Evolutionary conservation across 768 basidiomycete species (phyloP).

Genomic region (Peribolospora kevripleyi): DNA sequence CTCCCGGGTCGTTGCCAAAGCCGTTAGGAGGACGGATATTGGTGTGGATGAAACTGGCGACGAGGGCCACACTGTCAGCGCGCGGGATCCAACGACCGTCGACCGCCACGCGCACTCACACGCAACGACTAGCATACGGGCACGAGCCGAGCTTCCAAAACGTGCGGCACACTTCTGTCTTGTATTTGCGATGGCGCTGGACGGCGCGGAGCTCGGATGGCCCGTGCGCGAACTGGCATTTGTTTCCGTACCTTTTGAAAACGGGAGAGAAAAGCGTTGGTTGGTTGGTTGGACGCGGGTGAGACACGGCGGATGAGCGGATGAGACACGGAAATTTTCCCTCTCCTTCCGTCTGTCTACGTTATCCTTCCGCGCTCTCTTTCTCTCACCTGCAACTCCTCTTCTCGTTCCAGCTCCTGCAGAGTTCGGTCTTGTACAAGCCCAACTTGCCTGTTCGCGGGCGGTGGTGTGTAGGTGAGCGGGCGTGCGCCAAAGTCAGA

Average conservation of each 20-base stretch:
- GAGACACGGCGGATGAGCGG: neutral
- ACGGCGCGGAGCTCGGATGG: conserved; percentile 66
- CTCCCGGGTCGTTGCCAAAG: no score
- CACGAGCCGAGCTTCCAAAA: conserved; percentile 88
- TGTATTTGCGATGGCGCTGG: conserved; percentile 80
- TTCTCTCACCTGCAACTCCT: conserved; percentile 32
- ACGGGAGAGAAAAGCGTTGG: neutral
- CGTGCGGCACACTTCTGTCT: conserved; percentile 81
- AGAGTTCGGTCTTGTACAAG: conserved; percentile 6
- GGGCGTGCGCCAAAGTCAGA: neutral
- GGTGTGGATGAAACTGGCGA: no score
- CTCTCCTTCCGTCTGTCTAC: no score
- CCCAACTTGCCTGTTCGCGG: no score
- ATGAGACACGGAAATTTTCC: neutral
- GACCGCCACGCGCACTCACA: no score
- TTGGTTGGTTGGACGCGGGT: neutral
- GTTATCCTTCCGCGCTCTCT: no score
- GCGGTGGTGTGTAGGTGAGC: no score
- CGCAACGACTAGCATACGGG: conserved; percentile 59
- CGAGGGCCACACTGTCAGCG: no score
- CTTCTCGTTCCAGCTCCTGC: conserved; percentile 6
- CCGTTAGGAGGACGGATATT: no score
- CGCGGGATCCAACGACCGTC: no score
- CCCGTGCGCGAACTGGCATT: conserved; percentile 85
- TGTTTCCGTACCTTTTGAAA: conserved; percentile 58